phyloP scores from a whole-genome alignment of 768 basidiomycete species.

The Rhizopogon vesiculosus region DNA sequence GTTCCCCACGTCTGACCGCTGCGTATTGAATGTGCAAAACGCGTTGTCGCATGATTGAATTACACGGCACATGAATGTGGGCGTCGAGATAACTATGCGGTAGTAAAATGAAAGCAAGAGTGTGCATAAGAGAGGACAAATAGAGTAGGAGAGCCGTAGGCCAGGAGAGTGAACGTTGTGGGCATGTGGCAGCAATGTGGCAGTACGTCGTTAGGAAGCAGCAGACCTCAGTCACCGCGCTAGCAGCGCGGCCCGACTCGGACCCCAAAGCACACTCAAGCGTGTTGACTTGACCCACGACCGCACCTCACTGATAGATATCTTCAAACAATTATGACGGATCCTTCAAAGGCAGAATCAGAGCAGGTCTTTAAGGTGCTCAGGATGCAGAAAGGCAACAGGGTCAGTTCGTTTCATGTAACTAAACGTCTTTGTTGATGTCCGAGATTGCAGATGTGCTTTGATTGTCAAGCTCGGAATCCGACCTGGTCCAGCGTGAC shows the following conservation, averaged over 20 bases:
- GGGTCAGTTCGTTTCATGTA: constrained; percentile 38
- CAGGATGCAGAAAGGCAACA: constrained; percentile 84
- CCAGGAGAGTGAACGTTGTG: too few species aligned
- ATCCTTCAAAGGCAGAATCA: constrained; percentile 82
- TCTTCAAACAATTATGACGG: constrained; percentile 45
- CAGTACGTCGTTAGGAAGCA: background rate
- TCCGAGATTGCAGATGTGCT: constrained; percentile 58
- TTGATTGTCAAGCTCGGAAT: constrained; percentile 93
- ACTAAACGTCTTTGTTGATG: background rate
- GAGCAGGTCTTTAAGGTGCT: constrained; percentile 82
- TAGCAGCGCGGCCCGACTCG: background rate
- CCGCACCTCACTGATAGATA: background rate
- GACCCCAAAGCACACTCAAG: background rate
- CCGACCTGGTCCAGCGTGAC: constrained; percentile 98
- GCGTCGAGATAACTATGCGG: too few species aligned
- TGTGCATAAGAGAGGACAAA: too few species aligned
- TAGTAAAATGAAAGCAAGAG: too few species aligned
- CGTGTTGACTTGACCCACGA: constrained; percentile 1
- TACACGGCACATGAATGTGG: too few species aligned
- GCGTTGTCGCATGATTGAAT: too few species aligned
- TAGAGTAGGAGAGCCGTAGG: too few species aligned
- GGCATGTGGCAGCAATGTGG: too few species aligned
- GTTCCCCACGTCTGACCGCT: too few species aligned
- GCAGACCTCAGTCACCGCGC: background rate
- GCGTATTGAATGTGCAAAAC: too few species aligned